Evolutionary conservation across 176 grass and related monocot species (phyloP), one percentile per base, ranked within the genome.

Genomic region (Rhipidocladum racemiflorum): DNA sequence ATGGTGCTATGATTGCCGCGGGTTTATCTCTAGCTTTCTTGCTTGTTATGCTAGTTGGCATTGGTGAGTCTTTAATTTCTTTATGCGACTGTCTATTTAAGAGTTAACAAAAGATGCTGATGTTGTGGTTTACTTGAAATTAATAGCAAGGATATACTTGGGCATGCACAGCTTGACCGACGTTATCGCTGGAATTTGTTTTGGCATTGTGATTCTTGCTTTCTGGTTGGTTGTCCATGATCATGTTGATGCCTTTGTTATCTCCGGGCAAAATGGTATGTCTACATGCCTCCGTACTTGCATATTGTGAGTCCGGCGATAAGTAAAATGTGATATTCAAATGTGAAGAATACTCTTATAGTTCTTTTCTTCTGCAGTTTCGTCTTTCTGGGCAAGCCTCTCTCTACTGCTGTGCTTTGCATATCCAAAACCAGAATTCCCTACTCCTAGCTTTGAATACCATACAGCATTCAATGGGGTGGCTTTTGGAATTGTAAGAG

Each of bases 131-230:
- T 83, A 28, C 68, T 72, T 83, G 24, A 86, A 83, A 78, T 78
- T 84, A 9, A 61, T 73, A 99, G 96, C 87, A 21, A 91, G 96
- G 79, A 88, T 99, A 79, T 99, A 99, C 81, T 75, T 99, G 71
- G 96, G 96, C 39, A 99, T 99, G 96, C 96, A 99, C 79, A 99
- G 96, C 85, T 70, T 91, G 82, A 91, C 63, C 1, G 96, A 99
- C 72, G 93, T 95, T 80, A 76, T 81, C 21, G 85, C 91, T 82
- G 96, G 96, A 70, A 83, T 91, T 66, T 44, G 35, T 72, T 88
- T 95, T 85, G 96, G 96, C 30, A 14, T 91, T 27, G 18, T 84
- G 18, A 95, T 99, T 61, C 92, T 99, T 83, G 85, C 76, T 17
- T 95, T 99, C 74, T 99, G 96, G 96, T 60, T 99, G 74, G 56